phyloP scores from a whole-genome alignment of 2,329 filamentous ascomycete genomes.

The Graphiopsis chlorocephala region DNA sequence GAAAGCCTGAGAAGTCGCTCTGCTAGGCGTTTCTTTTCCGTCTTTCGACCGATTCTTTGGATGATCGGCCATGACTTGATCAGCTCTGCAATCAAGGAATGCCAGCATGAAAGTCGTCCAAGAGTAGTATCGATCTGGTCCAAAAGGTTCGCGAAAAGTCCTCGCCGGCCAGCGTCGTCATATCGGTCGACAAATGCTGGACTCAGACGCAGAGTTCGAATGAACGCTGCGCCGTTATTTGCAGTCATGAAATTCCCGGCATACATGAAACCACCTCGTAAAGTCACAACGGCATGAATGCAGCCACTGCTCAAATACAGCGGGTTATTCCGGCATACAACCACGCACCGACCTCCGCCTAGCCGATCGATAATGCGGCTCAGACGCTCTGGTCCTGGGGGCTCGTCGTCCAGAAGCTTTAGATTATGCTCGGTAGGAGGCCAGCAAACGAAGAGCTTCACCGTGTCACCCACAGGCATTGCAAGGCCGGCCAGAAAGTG shows the following conservation, averaged over 20 bases:
- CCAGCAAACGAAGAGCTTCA: constrained; percentile 8
- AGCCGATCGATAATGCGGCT: constrained; percentile 1
- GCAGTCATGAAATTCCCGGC: constrained; percentile 5
- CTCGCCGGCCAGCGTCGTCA: constrained; percentile 5
- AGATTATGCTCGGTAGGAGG: constrained; percentile 11
- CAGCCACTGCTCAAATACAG: constrained; percentile 5
- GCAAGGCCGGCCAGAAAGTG: constrained; percentile 6
- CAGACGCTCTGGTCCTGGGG: constrained; percentile 5
- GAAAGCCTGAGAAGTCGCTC: constrained; percentile 9
- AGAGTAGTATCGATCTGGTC: constrained; percentile 3
- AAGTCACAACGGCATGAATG: constrained; percentile 5
- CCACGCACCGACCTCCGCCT: neutral
- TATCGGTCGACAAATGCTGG: constrained; percentile 3
- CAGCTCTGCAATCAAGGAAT: constrained; percentile 6
- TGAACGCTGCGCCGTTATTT: constrained; percentile 4
- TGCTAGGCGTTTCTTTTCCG: constrained; percentile 9
- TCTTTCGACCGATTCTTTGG: constrained; percentile 1
- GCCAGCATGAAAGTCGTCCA: constrained; percentile 4
- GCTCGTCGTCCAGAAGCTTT: constrained; percentile 3
- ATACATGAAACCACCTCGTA: neutral
- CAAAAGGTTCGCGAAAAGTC: constrained; percentile 7
- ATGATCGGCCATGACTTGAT: constrained; percentile 8
- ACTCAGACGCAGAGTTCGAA: constrained; percentile 5
- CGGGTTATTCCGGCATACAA: constrained; percentile 5
- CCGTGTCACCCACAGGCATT: constrained; percentile 10